These are phyloP conservation scores for Proteromonas lacertae DNA, from an alignment of 352 stramenopile species.

Conservation along the genomic window DNA sequence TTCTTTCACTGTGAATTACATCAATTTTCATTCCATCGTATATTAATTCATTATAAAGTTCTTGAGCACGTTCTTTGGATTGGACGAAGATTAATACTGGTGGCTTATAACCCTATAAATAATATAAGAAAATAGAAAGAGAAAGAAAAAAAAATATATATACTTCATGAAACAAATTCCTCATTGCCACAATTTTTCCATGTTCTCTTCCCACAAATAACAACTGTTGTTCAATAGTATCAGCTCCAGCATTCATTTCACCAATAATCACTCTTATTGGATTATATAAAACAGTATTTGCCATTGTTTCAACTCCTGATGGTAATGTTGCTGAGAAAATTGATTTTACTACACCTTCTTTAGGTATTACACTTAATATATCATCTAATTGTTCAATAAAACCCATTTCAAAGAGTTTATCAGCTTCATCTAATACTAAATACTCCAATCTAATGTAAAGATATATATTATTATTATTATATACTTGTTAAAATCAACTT, in stretches of 20 bases:
- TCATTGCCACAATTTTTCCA: slow-evolving; percentile 83
- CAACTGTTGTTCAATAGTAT: slow-evolving; percentile 58
- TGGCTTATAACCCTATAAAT: slow-evolving; percentile 41
- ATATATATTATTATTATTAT: slow-evolving; percentile 4
- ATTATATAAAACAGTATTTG: slow-evolving; percentile 71
- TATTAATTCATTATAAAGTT: slow-evolving; percentile 78
- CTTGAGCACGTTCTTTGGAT: slow-evolving; percentile 73
- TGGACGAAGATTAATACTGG: slow-evolving; percentile 90
- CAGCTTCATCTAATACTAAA: slow-evolving; percentile 86
- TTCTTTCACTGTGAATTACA: slow-evolving; percentile 74
- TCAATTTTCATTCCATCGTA: slow-evolving; percentile 92
- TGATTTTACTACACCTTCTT: slow-evolving; percentile 40
- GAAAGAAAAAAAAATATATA: too few relatives aligned
- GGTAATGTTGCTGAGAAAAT: slow-evolving; percentile 91
- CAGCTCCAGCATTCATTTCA: slow-evolving; percentile 34
- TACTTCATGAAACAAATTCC: slow-evolving; percentile 36
- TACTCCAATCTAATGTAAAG: slow-evolving; percentile 35
- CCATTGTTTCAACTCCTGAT: slow-evolving; percentile 54
- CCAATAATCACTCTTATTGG: slow-evolving; percentile 74
- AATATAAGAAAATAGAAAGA: too few relatives aligned
- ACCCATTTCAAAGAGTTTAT: slow-evolving; percentile 81
- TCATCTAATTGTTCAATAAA: slow-evolving; percentile 5
- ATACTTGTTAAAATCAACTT: slow-evolving; percentile 26
- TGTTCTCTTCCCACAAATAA: slow-evolving; percentile 95
- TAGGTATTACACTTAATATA: slow-evolving; percentile 6